These are phyloP conservation scores for Stephanodiscus minutulus DNA, from an alignment of 108 stramenopile genomes.

Conservation along the genomic window DNA sequence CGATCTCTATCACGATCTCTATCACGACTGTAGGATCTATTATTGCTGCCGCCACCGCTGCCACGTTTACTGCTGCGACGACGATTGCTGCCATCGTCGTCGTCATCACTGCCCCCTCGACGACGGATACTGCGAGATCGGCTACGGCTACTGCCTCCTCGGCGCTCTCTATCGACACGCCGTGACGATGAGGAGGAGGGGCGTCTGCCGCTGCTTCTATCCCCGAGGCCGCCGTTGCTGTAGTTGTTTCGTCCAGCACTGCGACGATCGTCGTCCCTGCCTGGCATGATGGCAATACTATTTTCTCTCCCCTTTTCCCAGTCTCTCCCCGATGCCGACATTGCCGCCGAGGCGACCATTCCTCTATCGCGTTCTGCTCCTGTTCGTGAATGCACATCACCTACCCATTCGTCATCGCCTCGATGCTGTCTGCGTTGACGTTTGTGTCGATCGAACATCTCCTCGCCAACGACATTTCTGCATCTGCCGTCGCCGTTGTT, in stretches of 20 bases:
- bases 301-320: neutral
- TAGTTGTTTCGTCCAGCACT: neutral
- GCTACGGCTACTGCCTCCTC: slow-evolving; percentile 7
- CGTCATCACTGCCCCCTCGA: neutral
- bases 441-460: neutral
- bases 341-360: neutral
- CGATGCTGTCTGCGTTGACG: neutral
- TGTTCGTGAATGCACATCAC: neutral
- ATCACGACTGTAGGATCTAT: slow-evolving; percentile 11
- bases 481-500: neutral
- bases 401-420: neutral
- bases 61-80: neutral
- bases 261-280: neutral
- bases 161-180: neutral
- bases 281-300: neutral
- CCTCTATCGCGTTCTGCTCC: neutral
- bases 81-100: neutral
- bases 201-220: neutral
- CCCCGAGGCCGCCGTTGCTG: neutral
- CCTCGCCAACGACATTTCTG: neutral
- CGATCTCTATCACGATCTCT: neutral
- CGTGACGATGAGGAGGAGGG: neutral
- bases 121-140: slow-evolving; percentile 7
- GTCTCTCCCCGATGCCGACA: neutral
- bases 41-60: neutral